Evolutionary conservation across 2,329 filamentous ascomycete species (phyloP).

Genomic region (Colletotrichum karsti): DNA sequence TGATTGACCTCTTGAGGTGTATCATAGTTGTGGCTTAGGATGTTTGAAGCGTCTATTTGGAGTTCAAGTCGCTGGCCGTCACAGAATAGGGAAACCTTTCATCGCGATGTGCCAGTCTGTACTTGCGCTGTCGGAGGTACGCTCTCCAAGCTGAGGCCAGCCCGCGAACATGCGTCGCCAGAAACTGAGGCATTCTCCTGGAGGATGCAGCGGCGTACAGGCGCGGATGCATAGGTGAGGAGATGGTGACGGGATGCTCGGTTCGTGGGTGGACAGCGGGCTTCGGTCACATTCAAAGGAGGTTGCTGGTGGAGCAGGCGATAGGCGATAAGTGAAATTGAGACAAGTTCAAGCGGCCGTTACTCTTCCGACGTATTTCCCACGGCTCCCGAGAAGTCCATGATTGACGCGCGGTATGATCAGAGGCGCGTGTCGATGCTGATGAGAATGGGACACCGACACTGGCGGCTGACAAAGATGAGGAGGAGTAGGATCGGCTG

Average conservation of each 20-base stretch:
- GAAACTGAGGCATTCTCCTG: not conserved
- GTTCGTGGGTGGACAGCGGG: slow-evolving; percentile 10
- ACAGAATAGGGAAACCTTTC: not conserved
- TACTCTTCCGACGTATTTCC: not conserved
- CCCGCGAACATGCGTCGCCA: not conserved
- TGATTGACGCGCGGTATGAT: not conserved
- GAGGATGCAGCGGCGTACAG: not conserved
- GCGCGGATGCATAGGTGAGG: not conserved
- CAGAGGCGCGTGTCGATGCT: not conserved
- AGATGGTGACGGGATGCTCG: slow-evolving; percentile 5
- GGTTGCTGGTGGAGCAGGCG: not conserved
- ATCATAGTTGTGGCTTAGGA: not conserved
- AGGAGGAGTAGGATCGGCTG: not conserved
- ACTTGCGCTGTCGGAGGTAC: not conserved
- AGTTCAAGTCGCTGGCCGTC: not conserved
- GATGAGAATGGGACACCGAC: not conserved
- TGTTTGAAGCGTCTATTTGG: slow-evolving; percentile 3
- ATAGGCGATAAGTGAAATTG: not conserved
- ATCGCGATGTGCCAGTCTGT: not conserved
- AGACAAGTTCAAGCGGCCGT: slow-evolving; percentile 1
- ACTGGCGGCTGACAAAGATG: slow-evolving; percentile 14
- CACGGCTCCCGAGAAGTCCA: not conserved
- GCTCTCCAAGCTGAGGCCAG: not conserved
- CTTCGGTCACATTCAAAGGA: not conserved
- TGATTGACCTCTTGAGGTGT: slow-evolving; percentile 18